A percentile compares a stretch with the other conserved stretches of the same genome.
Conservation (phyloP, 2,329 filamentous ascomycete species). For the Lachnellula arida region DNA sequence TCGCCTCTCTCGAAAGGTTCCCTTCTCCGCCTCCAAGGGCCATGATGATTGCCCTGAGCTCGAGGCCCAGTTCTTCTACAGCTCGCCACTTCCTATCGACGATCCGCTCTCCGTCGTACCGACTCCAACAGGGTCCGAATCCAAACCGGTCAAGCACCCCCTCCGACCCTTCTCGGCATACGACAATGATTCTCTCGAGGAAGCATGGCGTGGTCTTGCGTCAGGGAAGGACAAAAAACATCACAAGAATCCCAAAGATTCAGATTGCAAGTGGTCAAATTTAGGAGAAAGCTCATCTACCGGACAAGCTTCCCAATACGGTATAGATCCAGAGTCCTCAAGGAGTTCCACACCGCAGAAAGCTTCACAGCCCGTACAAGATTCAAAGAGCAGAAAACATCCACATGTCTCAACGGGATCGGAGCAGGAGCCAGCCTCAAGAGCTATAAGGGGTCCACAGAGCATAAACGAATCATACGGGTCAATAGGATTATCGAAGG, state of each 20-base stretch:
- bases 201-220: slow-evolving; percentile 65
- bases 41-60: slow-evolving; percentile 51
- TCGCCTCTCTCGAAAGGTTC: slow-evolving; percentile 21
- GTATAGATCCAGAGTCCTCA: not conserved
- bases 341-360: not conserved
- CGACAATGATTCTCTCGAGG: slow-evolving; percentile 76
- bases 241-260: slow-evolving; percentile 36
- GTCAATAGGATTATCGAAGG: too few species aligned
- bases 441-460: not conserved
- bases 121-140: slow-evolving; percentile 46
- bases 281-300: not conserved
- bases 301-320: not conserved
- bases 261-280: slow-evolving; percentile 11
- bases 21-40: slow-evolving; percentile 19
- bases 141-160: slow-evolving; percentile 51
- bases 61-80: slow-evolving; percentile 78
- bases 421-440: not conserved
- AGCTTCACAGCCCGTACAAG: not conserved
- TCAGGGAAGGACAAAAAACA: slow-evolving; percentile 44
- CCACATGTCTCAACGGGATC: not conserved
- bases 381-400: not conserved
- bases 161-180: slow-evolving; percentile 73
- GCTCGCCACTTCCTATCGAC: slow-evolving; percentile 76
- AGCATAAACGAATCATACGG: not conserved
- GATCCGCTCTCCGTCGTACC: slow-evolving; percentile 71